Evolutionary conservation across 2,329 filamentous ascomycete genomes (phyloP), one percentile per base, ranked within the genome.

Genomic region (Aspergillus pseudonomiae): DNA sequence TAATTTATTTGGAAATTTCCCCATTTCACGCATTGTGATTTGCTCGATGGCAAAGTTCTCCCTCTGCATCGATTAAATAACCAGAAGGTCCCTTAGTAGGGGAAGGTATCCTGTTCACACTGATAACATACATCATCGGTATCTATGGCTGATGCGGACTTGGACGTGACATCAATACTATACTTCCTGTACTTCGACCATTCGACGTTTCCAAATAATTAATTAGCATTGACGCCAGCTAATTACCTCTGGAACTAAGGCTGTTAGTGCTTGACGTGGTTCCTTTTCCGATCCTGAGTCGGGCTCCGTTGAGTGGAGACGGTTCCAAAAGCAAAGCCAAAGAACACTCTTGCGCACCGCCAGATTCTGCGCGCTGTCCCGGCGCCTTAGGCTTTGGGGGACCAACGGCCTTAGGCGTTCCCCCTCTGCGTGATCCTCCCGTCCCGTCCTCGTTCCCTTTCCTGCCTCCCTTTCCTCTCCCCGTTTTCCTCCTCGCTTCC

Each of bases 401-500:
- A 26, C 32, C 28, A 39, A 39, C 34, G 21, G 39, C 55, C 52
- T 61, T 61, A 60, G 59, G 59, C 28, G 39, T 41, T 61, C 24
- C 39, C 59, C 57, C 48, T 48, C 48, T 59, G 57, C 30, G 28
- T 48, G 58, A 43, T 54, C 46, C 57, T 52, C 57, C 57, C 57
- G 30, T 34, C 45, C 57, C 46, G 34, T 50, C 45, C 57, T 41
- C 57, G 41, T 60, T 59, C 48, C 64, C 58, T 67, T 52, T 63
- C 62, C 56, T 63, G 57, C 54, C 61, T 64, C 60, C 57, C 46
- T 52, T 59, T 63, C 48, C 24, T 54, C 48, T 55, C 63, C 62
- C 62, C 63, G 50, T 65, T 63, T 67, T 70, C 63, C 63, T 60
- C 67, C 62, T 62, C 57, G 30, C 59, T 64, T 57, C 53, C 50